A percentile compares a stretch with the other conserved stretches of the same genome.
phyloP scores from a whole-genome alignment of 139 green algal genomes.

The Chlamydomonas sp. region DNA sequence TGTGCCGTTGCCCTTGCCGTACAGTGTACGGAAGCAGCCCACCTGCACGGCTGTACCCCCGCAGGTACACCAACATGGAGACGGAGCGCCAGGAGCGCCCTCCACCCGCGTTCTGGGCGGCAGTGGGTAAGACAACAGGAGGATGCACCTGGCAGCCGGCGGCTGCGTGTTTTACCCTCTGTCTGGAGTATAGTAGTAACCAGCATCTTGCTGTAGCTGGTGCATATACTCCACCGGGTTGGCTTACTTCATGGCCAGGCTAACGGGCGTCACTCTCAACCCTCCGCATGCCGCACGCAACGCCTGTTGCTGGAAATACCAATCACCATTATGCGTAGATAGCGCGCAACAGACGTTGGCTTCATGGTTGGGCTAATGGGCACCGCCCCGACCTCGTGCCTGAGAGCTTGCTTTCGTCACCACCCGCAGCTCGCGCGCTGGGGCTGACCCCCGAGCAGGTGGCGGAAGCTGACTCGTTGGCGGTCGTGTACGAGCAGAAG shows the following conservation, averaged over 20 bases:
- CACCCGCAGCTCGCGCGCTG: not conserved
- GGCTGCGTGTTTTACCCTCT: not conserved
- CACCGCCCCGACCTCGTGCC: not conserved
- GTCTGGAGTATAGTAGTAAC: not conserved
- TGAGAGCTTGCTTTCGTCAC: not conserved
- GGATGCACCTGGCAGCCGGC: not conserved
- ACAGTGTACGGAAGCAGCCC: too few species aligned
- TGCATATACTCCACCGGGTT: too few species aligned
- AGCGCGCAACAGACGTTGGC: not conserved
- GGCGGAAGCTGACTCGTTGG: not conserved
- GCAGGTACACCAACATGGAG: slow-evolving; percentile 28
- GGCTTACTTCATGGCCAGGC: too few species aligned
- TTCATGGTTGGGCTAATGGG: not conserved
- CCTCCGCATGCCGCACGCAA: too few species aligned
- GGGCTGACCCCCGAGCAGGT: not conserved
- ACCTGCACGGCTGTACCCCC: not conserved
- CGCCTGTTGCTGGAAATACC: too few species aligned
- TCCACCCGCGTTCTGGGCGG: not conserved
- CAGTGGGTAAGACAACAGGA: not conserved
- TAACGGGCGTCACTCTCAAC: too few species aligned
- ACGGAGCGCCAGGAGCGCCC: not conserved
- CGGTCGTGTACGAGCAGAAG: not conserved
- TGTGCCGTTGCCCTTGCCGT: too few species aligned
- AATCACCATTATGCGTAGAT: too few species aligned
- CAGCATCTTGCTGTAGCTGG: not conserved